Conservation (phyloP, 108 stramenopile genomes). For the Chaetoceros muelleri region DNA sequence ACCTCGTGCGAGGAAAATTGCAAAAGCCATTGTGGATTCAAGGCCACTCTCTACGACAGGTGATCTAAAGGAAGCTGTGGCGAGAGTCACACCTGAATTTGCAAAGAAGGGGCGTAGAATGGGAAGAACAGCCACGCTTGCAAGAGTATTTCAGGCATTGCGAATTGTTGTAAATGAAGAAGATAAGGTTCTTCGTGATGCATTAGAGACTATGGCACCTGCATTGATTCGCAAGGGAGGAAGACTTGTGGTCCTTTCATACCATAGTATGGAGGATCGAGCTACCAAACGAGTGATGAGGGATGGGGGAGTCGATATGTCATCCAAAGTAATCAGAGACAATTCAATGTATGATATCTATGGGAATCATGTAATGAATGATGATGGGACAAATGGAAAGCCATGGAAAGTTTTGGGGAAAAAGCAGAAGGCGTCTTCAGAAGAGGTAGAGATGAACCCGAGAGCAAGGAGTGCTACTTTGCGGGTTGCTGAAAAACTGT, state of each 20-base stretch:
- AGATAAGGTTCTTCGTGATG: slow-evolving; percentile 53
- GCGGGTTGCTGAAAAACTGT: slow-evolving; percentile 44
- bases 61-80: slow-evolving; percentile 69
- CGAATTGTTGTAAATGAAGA: slow-evolving; percentile 91
- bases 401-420: slow-evolving; percentile 71
- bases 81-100: slow-evolving; percentile 60
- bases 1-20: slow-evolving; percentile 57
- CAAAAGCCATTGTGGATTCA: slow-evolving; percentile 55
- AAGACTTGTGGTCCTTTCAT: slow-evolving; percentile 76
- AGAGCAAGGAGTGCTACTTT: slow-evolving; percentile 77
- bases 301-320: slow-evolving; percentile 41
- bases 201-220: slow-evolving; percentile 53
- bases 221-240: slow-evolving; percentile 43
- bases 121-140: slow-evolving; percentile 71
- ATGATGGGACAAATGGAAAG: slow-evolving; percentile 5
- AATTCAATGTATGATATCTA: slow-evolving; percentile 72
- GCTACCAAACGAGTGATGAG: slow-evolving; percentile 77
- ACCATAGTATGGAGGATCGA: slow-evolving; percentile 91
- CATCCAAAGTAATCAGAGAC: not conserved
- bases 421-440: slow-evolving; percentile 49
- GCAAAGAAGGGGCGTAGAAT: slow-evolving; percentile 51
- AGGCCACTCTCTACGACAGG: slow-evolving; percentile 68
- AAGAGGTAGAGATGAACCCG: slow-evolving; percentile 62
- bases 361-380: slow-evolving; percentile 52
- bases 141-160: slow-evolving; percentile 81